A percentile compares a stretch with the other conserved stretches of the same genome.
Evolutionary conservation across 495 filamentous ascomycete species (phyloP).

Genomic region (Trichoderma orchidacearum): DNA sequence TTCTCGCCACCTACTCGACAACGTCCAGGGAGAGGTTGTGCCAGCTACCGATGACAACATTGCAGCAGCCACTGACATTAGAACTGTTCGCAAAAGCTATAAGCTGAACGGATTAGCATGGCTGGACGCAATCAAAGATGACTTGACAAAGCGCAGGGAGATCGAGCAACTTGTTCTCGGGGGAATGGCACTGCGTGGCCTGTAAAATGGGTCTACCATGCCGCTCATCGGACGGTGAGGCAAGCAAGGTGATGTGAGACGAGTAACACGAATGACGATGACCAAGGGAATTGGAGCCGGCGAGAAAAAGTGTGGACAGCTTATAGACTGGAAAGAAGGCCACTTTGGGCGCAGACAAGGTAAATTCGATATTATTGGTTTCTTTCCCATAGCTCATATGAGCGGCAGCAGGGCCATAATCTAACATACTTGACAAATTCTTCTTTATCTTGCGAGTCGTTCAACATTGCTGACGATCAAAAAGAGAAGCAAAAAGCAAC

Average conservation of each 20-base stretch:
- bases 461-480: not conserved
- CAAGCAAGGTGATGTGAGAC: not conserved
- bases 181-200: conserved; percentile 58
- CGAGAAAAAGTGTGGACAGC: no score
- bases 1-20: conserved; percentile 42
- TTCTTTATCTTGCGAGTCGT: no score
- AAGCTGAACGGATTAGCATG: conserved; percentile 48
- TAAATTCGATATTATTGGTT: no score
- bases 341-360: no score
- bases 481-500: not conserved
- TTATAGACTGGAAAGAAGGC: no score
- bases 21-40: conserved; percentile 48
- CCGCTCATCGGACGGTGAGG: not conserved
- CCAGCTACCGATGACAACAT: conserved; percentile 52
- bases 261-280: no score
- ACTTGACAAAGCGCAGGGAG: conserved; percentile 25
- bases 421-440: no score
- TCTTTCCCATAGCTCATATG: no score
- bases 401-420: no score
- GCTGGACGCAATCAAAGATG: conserved; percentile 19
- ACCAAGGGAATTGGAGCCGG: no score
- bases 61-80: conserved; percentile 43
- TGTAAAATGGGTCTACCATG: conserved; percentile 12
- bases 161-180: conserved; percentile 52
- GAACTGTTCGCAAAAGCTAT: conserved; percentile 68